phyloP scores from a whole-genome alignment of 2,329 filamentous ascomycete species.

The Chrysoporthe puriensis region DNA sequence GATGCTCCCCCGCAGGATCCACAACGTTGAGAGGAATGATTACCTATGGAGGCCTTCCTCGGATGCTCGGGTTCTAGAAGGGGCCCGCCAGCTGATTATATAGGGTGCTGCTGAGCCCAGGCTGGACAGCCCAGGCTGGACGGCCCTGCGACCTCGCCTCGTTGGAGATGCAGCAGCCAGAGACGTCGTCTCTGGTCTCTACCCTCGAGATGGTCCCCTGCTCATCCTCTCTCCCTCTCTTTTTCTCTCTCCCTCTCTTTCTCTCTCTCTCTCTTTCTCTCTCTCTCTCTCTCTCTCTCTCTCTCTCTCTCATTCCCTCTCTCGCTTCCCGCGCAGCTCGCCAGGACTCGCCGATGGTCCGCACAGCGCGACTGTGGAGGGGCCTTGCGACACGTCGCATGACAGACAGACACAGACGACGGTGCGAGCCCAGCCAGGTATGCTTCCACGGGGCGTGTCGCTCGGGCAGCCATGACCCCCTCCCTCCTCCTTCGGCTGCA shows the following conservation, averaged over 20 bases:
- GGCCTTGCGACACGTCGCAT: too few species aligned
- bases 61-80: constrained; percentile 2
- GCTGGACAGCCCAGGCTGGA: not conserved
- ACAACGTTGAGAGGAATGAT: not conserved
- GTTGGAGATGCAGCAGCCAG: not conserved
- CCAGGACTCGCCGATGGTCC: too few species aligned
- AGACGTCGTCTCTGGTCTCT: not conserved
- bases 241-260: too few species aligned
- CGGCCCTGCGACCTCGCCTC: not conserved
- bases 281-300: not conserved
- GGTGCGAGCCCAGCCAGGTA: too few species aligned
- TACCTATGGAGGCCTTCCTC: not conserved
- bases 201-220: not conserved
- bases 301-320: not conserved
- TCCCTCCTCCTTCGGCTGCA: too few species aligned
- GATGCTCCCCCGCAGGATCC: not conserved
- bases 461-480: too few species aligned
- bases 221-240: not conserved
- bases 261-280: not conserved
- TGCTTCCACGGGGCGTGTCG: too few species aligned
- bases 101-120: not conserved
- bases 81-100: not conserved
- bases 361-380: too few species aligned
- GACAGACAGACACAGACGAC: too few species aligned
- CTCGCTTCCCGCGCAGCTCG: too few species aligned